Percentiles rank a stretch among this genome's conserved stretches.
Conservation (phyloP, 2,329 filamentous ascomycete species). For the Elsinoe ampelina region DNA sequence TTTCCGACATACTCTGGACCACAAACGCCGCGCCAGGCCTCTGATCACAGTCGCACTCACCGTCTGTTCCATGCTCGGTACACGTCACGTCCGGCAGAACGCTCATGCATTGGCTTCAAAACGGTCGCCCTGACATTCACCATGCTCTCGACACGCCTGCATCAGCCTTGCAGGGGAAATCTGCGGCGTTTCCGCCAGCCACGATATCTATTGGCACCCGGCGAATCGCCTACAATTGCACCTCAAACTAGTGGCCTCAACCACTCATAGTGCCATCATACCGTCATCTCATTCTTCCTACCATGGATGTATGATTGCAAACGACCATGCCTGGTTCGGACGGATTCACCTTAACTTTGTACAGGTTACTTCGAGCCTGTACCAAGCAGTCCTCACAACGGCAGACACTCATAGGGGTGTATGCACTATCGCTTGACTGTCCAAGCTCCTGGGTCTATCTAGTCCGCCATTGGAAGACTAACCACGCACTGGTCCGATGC, state of each 20-base stretch:
- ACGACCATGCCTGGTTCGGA: background rate
- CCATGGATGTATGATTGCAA: background rate
- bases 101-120: background rate
- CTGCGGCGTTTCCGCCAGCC: background rate
- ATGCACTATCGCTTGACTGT: background rate
- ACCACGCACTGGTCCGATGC: background rate
- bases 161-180: background rate
- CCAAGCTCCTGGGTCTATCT: background rate
- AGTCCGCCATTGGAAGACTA: background rate
- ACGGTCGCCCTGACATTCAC: conserved; percentile 4
- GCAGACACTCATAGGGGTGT: background rate
- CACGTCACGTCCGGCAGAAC: background rate
- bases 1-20: background rate
- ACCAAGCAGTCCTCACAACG: background rate
- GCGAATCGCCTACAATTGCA: background rate
- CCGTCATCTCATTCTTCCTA: background rate
- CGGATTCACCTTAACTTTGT: background rate
- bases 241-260: background rate
- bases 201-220: background rate
- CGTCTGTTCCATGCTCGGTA: conserved; percentile 1
- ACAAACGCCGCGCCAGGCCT: background rate
- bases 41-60: background rate
- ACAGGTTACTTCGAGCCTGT: background rate
- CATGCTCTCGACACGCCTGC: background rate
- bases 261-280: background rate